Base-by-base conservation (phyloP, 2,329 filamentous ascomycete genomes). In the Pleurostoma richardsiae region DNA sequence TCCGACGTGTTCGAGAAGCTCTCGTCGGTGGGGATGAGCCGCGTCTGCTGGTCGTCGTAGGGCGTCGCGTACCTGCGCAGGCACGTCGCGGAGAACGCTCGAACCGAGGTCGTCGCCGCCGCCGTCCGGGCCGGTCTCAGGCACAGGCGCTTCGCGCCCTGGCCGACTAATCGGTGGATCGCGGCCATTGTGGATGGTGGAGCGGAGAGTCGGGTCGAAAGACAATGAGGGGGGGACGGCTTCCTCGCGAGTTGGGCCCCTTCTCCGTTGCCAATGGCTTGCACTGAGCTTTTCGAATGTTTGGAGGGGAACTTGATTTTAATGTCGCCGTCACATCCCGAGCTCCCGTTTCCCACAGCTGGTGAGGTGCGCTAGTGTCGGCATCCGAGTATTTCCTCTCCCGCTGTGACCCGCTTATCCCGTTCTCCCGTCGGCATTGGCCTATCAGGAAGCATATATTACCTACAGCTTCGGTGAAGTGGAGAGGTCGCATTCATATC, bases 91-190 rank as follows among this genome's bases (percentile, higher is more conserved):
- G 87, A 87, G 61, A 91, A 80, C 56, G 79, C 73, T 56, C 86
- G 79, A 19, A 19, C 19, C 19, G 57, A 51, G 46, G 64, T 55
- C 55, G 61, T 53, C 31, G 57, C 43, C 43, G 68, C 44, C 55
- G 59, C 57, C 52, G 66, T 43, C 36, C 61, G 54, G 38, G 51
- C 45, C 52, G 64, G 73, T 54, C 71, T 75, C 56, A 82, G 69
- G 64, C 77, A 83, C 59, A 86, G 72, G 59, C 84, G 82, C 72
- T 80, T 84, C 69, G 83, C 83, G 67, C 80, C 77, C 69, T 77
- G 80, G 76, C 82, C 78, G 68, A 84, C 85, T 64, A 90, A 77
- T 69, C 87, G 83, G 71, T 82, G 82, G 64, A 90, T 73, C 59
- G 82, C 77, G 68, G 85, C 79, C 86, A 90, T 90, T 71, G 68